Base-by-base conservation (phyloP, 352 stramenopile species). In the Pythium scleroteichum region DNA sequence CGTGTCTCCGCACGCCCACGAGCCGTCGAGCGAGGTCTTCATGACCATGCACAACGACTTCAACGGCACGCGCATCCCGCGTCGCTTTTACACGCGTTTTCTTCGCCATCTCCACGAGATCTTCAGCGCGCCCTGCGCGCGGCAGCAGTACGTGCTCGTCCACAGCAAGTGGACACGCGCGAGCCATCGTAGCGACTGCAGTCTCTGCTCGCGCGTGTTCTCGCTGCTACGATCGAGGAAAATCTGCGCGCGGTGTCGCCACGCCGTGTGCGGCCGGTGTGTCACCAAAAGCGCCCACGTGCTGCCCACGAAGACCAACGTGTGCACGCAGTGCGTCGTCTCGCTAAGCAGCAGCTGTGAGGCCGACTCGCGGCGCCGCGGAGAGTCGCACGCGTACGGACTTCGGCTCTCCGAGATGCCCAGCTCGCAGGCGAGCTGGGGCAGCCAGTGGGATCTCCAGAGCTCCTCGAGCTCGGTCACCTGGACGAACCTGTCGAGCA, bases 1-100 rank as follows among this genome's bases (percentile, higher is more conserved):
- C 4, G 23, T 57, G 3, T 39, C 57, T 45, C 60, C 60, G 17
- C 47, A 45, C 0, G 44, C 45, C 4, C 60, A 16, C 35, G 23
- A 24, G 49, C 5, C 29, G 29, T 35, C 29, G 29, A 35, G 42
- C 24, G 60, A 68, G 53, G 24, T 68, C 13, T 68, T 68, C 49
- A 57, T 68, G 52, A 59, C 60, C 22, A 68, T 68, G 60, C 12
- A 44, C 0, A 62, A 57, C 40, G 41, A 59, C 13, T 59, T 51
- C n/a, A 59, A 51, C n/a, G 41, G 45, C 52, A 68, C 62, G 46
- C 17, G 17, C 38, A 44, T 44, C 38, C 38, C 38, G 14, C 38
- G 38, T 20, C 17, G 38, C 7, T 20, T 44, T 13, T 20, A 44
- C 38, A 44, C 13, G 38, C 38, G 38, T 13, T 20, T 44, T 17